A percentile compares a stretch with the other conserved stretches of the same genome.
Conservation (phyloP, 1,139 yeast genomes). For the Taphrina pruni region DNA sequence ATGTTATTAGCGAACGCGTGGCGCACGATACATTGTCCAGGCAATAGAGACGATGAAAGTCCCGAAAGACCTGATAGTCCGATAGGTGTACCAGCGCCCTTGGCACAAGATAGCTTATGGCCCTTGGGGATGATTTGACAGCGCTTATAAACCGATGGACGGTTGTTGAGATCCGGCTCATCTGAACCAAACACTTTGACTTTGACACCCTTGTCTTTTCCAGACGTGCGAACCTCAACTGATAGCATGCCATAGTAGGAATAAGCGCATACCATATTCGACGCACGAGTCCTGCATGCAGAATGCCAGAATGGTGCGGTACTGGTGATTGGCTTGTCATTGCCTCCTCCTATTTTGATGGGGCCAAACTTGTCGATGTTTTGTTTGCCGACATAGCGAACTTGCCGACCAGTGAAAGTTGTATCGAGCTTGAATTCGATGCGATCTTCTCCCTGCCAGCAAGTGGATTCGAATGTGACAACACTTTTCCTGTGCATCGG, state of each 20-base stretch:
- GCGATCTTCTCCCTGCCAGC: neutral
- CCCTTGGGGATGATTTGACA: neutral
- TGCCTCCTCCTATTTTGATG: neutral
- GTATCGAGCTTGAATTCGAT: neutral
- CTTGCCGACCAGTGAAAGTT: neutral
- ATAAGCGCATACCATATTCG: neutral
- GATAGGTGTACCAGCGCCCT: too few relatives aligned
- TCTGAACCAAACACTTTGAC: neutral
- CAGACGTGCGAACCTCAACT: neutral
- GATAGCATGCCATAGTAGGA: neutral
- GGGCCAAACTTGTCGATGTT: neutral
- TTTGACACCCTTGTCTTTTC: neutral
- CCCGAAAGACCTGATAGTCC: too few relatives aligned
- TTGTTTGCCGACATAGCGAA: neutral
- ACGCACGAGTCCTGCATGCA: neutral
- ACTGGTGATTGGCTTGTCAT: neutral
- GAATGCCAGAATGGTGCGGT: neutral
- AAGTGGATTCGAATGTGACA: neutral
- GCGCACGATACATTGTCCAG: too few relatives aligned
- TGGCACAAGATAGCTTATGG: too few relatives aligned
- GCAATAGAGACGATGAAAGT: too few relatives aligned
- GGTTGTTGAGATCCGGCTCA: neutral
- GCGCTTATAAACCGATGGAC: neutral
- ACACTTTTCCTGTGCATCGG: too few relatives aligned
- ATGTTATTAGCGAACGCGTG: too few relatives aligned